Conservation (phyloP, 306 rosid species). For the Ormosia emarginata region DNA sequence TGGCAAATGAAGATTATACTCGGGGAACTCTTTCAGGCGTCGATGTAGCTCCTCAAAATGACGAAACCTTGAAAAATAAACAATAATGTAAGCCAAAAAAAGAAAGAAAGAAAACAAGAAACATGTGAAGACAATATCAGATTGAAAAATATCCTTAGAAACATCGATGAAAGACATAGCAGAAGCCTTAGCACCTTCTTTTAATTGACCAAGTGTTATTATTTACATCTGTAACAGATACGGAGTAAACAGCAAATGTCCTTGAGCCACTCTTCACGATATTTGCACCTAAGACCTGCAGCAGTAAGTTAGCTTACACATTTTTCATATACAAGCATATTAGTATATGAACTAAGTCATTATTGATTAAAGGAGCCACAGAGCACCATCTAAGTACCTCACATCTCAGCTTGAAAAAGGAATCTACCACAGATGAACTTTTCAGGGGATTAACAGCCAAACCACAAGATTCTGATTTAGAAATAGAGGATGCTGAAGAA, state of each 20-base stretch:
- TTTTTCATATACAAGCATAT: conserved; percentile 23
- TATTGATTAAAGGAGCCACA: conserved; percentile 9
- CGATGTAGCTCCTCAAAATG: conserved; percentile 99
- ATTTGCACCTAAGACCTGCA: conserved; percentile 97
- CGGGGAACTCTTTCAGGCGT: conserved; percentile 85
- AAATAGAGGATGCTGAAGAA: conserved; percentile 60
- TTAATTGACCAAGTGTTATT: conserved; percentile 95
- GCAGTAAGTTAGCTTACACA: conserved; percentile 28
- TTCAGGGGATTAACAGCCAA: conserved; percentile 48
- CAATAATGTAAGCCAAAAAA: conserved; percentile 3
- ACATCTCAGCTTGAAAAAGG: conserved; percentile 88
- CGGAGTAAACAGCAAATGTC: conserved; percentile 93
- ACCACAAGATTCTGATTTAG: conserved; percentile 37
- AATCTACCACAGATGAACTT: conserved; percentile 59
- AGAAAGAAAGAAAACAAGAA: not conserved
- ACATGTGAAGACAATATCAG: not conserved
- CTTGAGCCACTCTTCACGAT: conserved; percentile 93
- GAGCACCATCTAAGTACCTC: conserved; percentile 60
- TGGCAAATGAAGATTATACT: conserved; percentile 92
- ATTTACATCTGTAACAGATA: conserved; percentile 83
- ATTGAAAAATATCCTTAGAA: conserved; percentile 11
- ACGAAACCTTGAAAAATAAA: conserved; percentile 63
- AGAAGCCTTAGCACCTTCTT: conserved; percentile 67
- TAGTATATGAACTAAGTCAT: conserved; percentile 7
- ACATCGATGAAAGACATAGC: conserved; percentile 7